A percentile compares a stretch with the other conserved stretches of the same genome.
These are phyloP conservation scores for Nemania serpens DNA, from an alignment of 2,329 filamentous ascomycete species.

Conservation along the genomic window DNA sequence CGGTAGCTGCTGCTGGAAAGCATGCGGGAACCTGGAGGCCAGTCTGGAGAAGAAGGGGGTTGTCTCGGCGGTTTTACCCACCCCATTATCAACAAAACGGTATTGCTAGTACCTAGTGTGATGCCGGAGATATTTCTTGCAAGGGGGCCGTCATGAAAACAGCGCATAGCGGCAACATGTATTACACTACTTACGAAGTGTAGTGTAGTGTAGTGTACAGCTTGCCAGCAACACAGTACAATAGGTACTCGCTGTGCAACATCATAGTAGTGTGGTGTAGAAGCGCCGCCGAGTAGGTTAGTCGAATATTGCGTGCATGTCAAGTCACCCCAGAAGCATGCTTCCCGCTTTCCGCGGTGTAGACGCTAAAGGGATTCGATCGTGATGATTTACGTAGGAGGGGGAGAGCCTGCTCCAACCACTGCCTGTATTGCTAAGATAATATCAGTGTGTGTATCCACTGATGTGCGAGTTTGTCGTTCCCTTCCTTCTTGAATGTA, in stretches of 20 bases:
- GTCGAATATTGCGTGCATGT: constrained; percentile 30
- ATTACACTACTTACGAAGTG: background rate
- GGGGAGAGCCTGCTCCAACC: constrained; percentile 25
- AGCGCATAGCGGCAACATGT: background rate
- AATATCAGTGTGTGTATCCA: constrained; percentile 2
- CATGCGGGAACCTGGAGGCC: constrained; percentile 5
- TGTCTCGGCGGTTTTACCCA: constrained; percentile 12
- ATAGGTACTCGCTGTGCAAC: constrained; percentile 11
- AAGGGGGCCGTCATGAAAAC: constrained; percentile 7
- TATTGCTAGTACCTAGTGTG: constrained; percentile 14
- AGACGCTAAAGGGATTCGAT: constrained; percentile 32
- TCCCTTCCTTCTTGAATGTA: background rate
- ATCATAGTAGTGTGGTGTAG: background rate
- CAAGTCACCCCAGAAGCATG: constrained; percentile 22
- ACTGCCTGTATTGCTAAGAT: constrained; percentile 12
- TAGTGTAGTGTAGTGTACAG: background rate
- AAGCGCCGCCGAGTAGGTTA: constrained; percentile 4
- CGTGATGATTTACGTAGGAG: constrained; percentile 19
- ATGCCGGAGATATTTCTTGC: constrained; percentile 21
- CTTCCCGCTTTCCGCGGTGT: constrained; percentile 42
- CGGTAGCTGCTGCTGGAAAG: background rate
- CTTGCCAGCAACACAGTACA: constrained; percentile 17
- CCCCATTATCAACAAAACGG: constrained; percentile 10
- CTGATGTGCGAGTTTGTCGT: background rate
- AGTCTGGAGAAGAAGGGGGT: constrained; percentile 1